Percentiles rank a stretch among this genome's conserved stretches.
Evolutionary conservation across 2,329 filamentous ascomycete genomes (phyloP).

Genomic region (Myriosclerotinia scirpicola): DNA sequence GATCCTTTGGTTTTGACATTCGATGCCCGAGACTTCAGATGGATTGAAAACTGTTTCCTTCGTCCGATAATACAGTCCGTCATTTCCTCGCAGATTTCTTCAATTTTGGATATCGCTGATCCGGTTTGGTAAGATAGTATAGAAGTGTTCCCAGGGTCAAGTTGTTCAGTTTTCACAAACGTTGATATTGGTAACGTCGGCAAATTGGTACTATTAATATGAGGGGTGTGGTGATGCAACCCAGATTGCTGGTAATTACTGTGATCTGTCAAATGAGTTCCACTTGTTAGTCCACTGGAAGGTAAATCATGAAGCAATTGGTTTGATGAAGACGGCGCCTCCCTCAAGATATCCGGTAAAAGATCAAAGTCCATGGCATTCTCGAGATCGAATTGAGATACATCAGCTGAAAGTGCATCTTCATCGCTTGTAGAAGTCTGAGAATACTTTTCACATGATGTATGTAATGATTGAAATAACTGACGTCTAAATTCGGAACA

Average conservation of each 20-base stretch:
- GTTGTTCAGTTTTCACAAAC: background rate
- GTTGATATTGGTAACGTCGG: background rate
- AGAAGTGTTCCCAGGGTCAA: background rate
- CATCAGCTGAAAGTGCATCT: background rate
- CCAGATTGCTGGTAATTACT: background rate
- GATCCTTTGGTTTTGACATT: background rate
- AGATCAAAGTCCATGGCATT: constrained; percentile 31
- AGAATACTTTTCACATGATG: background rate
- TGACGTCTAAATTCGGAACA: constrained; percentile 2
- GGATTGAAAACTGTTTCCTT: constrained; percentile 49
- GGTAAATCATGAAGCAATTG: constrained; percentile 33
- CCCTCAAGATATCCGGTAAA: constrained; percentile 23
- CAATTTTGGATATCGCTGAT: constrained; percentile 52
- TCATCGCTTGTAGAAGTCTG: background rate
- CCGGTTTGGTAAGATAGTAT: constrained; percentile 33
- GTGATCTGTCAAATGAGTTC: background rate
- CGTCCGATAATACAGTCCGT: constrained; percentile 50
- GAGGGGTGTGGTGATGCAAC: background rate
- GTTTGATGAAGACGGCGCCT: background rate
- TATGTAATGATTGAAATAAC: background rate
- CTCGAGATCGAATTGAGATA: background rate
- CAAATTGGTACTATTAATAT: background rate
- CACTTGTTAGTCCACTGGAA: constrained; percentile 17
- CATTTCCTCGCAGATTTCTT: constrained; percentile 54
- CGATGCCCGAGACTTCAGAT: constrained; percentile 26